Percentiles rank a stretch among this genome's conserved stretches.
Evolutionary conservation across 176 grass and related monocot genomes (phyloP).

Genomic region (Bolboschoenus planiculmis): DNA sequence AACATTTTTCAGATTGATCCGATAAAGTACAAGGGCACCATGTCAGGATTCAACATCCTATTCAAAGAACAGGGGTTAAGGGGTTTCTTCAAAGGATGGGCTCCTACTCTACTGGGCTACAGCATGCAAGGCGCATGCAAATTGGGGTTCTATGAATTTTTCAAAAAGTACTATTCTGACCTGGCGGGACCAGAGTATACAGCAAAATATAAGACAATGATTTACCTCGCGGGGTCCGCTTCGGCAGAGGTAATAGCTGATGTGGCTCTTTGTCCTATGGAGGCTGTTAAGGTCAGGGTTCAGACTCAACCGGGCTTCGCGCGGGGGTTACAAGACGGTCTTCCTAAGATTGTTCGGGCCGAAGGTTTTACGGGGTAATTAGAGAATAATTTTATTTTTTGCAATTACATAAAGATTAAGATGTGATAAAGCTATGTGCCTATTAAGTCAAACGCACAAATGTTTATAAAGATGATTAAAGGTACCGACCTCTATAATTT

Average conservation of each 20-base stretch:
- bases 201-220: conserved; percentile 68
- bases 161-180: conserved; percentile 73
- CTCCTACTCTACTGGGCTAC: conserved; percentile 59
- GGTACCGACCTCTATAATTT: neutral
- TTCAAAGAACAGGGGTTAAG: conserved; percentile 69
- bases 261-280: conserved; percentile 73
- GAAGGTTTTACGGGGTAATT: conserved; percentile 66
- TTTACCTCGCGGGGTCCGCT: conserved; percentile 65
- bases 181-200: conserved; percentile 57
- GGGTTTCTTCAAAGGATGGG: conserved; percentile 73
- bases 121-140: conserved; percentile 67
- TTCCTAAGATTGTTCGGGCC: conserved; percentile 65
- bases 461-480: neutral
- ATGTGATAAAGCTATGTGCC: neutral
- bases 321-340: conserved; percentile 59
- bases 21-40: conserved; percentile 68
- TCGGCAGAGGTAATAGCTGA: conserved; percentile 72
- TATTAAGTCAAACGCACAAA: neutral
- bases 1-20: conserved; percentile 51
- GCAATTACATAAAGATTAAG: neutral
- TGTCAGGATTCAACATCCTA: conserved; percentile 56
- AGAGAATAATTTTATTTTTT: neutral
- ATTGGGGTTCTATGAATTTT: conserved; percentile 67
- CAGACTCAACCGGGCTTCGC: conserved; percentile 72
- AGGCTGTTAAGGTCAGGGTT: conserved; percentile 72